Conservation (phyloP, 1,284 basidiomycete species). For the Irpex lacteus region DNA sequence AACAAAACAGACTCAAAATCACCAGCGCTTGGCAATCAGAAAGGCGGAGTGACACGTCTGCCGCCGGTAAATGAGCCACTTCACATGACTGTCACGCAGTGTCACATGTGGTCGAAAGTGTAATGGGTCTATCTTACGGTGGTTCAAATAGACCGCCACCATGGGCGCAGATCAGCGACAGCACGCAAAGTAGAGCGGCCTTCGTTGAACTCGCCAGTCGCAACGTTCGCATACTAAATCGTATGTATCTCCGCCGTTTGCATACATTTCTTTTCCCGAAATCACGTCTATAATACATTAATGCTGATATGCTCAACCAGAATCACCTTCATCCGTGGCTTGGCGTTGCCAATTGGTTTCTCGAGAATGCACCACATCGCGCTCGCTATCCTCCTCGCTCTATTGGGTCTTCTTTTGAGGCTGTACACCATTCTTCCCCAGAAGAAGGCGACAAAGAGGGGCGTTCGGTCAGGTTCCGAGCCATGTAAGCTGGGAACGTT, state of each 20-base stretch:
- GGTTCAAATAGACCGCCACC: neutral
- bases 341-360: neutral
- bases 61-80: no score
- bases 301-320: neutral
- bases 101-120: no score
- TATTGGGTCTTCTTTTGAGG: slow-evolving; percentile 4
- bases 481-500: slow-evolving; percentile 56
- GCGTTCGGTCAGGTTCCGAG: slow-evolving; percentile 16
- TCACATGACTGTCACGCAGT: no score
- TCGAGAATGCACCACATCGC: slow-evolving; percentile 1
- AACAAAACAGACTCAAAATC: no score
- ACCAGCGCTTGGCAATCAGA: no score
- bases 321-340: neutral
- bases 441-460: neutral
- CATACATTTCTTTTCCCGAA: neutral
- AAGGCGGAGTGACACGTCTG: no score
- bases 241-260: neutral
- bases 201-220: neutral
- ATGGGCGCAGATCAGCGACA: neutral
- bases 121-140: neutral
- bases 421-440: slow-evolving; percentile 11
- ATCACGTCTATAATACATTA: neutral
- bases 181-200: neutral
- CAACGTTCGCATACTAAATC: neutral
- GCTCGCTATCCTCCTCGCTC: slow-evolving; percentile 1